phyloP scores from a whole-genome alignment of 805 yeast species.

The Maudiozyma barnettii region DNA sequence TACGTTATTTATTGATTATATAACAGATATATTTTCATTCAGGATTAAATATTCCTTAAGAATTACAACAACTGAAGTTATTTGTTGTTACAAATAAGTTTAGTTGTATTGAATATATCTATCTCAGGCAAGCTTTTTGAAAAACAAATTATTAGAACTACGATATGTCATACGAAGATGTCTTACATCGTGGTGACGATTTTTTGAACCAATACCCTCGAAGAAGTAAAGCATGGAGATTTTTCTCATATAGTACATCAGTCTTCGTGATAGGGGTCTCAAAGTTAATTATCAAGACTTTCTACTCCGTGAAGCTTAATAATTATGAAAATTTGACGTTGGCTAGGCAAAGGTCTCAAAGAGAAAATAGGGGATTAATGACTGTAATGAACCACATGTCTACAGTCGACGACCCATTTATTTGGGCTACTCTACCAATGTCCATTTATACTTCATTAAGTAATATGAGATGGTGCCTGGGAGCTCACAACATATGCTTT shows the following conservation, averaged over 20 bases:
- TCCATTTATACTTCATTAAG: slow-evolving; percentile 51
- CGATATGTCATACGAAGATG: slow-evolving; percentile 59
- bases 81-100: no score
- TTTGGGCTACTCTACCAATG: slow-evolving; percentile 82
- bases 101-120: no score
- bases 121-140: no score
- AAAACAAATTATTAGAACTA: neutral
- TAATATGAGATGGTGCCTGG: slow-evolving; percentile 85
- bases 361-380: slow-evolving; percentile 63
- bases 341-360: slow-evolving; percentile 53
- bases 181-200: slow-evolving; percentile 63
- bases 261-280: slow-evolving; percentile 53
- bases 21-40: no score
- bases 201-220: slow-evolving; percentile 59
- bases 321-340: slow-evolving; percentile 54
- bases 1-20: no score
- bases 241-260: slow-evolving; percentile 60
- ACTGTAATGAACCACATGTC: slow-evolving; percentile 94
- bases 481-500: slow-evolving; percentile 87
- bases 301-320: slow-evolving; percentile 55
- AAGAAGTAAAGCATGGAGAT: slow-evolving; percentile 49
- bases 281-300: slow-evolving; percentile 47
- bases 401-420: slow-evolving; percentile 80
- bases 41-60: no score
- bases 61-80: no score